These are phyloP conservation scores for Sporothrix phasma DNA, from an alignment of 2,329 filamentous ascomycete genomes.

Conservation along the genomic window DNA sequence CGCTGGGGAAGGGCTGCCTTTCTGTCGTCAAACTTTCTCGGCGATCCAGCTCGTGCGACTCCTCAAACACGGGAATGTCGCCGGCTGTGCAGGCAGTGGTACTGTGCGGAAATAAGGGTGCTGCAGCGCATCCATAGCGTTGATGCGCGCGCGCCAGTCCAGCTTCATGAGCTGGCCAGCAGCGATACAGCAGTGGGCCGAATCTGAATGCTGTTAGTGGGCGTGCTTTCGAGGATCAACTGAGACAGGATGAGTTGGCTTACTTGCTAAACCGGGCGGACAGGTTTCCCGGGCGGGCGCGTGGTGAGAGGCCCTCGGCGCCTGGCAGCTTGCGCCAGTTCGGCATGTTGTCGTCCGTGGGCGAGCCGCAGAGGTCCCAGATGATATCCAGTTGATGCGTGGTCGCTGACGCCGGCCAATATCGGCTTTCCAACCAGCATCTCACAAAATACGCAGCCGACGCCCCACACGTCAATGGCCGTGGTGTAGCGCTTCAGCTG, in stretches of 20 bases:
- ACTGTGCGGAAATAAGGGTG: constrained; percentile 81
- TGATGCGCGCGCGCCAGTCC: constrained; percentile 81
- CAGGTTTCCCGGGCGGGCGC: constrained; percentile 54
- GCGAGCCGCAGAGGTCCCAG: constrained; percentile 83
- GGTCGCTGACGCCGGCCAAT: constrained; percentile 77
- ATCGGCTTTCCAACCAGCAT: constrained; percentile 95
- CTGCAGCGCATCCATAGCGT: constrained; percentile 84
- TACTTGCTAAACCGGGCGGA: constrained; percentile 64
- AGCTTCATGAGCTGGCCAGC: constrained; percentile 72
- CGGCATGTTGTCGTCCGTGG: constrained; percentile 85
- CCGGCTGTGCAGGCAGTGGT: constrained; percentile 70
- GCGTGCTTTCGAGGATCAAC: constrained; percentile 1
- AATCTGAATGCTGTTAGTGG: constrained; percentile 34
- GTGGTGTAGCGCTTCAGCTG: constrained; percentile 89
- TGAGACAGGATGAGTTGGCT: neutral
- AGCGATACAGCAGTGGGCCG: constrained; percentile 64
- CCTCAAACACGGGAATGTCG: constrained; percentile 84
- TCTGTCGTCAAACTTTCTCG: constrained; percentile 80
- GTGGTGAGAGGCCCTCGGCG: constrained; percentile 61
- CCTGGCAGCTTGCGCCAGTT: constrained; percentile 78
- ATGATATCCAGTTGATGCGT: constrained; percentile 87
- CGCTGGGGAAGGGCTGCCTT: constrained; percentile 78
- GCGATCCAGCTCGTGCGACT: constrained; percentile 93
- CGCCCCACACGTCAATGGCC: constrained; percentile 96
- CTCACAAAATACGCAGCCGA: constrained; percentile 96